These are phyloP conservation scores for Pythium diclinum DNA, from an alignment of 352 stramenopile species.

Conservation along the genomic window DNA sequence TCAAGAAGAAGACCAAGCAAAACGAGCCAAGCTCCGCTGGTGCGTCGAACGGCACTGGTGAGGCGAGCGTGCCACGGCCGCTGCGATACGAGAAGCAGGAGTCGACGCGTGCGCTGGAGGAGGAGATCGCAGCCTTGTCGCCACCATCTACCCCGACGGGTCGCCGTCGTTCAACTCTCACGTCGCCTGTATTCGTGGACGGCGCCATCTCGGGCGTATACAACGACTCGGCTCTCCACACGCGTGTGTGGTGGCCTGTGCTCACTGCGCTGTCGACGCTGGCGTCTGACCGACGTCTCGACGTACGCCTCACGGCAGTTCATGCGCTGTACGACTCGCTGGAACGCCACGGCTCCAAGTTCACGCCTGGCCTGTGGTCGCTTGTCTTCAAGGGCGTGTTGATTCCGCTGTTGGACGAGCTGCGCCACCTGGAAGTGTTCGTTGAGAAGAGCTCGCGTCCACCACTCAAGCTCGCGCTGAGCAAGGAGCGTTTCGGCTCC, in stretches of 20 bases:
- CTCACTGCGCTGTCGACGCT: constrained; percentile 95
- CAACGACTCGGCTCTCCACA: constrained; percentile 70
- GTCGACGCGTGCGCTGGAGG: constrained; percentile 50
- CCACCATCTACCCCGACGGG: constrained; percentile 30
- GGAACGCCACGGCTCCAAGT: constrained; percentile 62
- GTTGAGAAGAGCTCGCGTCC: constrained; percentile 42
- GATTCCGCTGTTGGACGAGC: constrained; percentile 77
- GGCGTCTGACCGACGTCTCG: constrained; percentile 86
- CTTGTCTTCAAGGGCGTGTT: constrained; percentile 86
- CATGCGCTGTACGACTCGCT: constrained; percentile 75
- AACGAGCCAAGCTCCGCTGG: constrained; percentile 1
- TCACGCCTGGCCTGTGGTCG: constrained; percentile 74
- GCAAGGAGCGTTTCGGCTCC: constrained; percentile 24
- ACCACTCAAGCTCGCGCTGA: constrained; percentile 42
- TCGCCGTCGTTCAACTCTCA: constrained; percentile 35
- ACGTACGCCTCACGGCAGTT: constrained; percentile 81
- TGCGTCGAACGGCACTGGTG: not conserved
- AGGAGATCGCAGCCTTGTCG: constrained; percentile 54
- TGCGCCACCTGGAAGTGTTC: constrained; percentile 64
- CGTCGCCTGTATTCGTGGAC: constrained; percentile 1
- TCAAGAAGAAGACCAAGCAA: constrained; percentile 35
- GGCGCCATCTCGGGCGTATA: constrained; percentile 33
- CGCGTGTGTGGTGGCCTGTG: constrained; percentile 92
- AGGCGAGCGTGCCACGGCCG: constrained; percentile 8
- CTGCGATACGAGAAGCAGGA: constrained; percentile 69